Percentiles rank a stretch among this genome's conserved stretches.
Conservation (phyloP, 495 filamentous ascomycete species). For the Trichoderma orchidacearum region DNA sequence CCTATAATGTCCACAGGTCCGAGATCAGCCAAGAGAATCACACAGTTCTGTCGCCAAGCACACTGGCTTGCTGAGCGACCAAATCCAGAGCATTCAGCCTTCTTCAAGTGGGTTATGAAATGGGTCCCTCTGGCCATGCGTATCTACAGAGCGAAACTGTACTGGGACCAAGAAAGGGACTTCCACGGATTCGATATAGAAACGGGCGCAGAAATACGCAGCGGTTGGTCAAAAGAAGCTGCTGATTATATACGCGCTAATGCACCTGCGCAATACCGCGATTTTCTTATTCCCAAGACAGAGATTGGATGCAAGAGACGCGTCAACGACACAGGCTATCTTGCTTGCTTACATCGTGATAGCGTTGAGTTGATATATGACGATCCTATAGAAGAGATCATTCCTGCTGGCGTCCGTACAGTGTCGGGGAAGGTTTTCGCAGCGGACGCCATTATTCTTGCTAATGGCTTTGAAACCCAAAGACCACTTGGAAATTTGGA, state of each 20-base stretch:
- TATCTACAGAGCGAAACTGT: slow-evolving; percentile 3
- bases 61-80: slow-evolving; percentile 42
- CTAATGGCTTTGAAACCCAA: slow-evolving; percentile 33
- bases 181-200: slow-evolving; percentile 22
- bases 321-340: slow-evolving; percentile 44
- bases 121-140: slow-evolving; percentile 15
- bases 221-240: slow-evolving; percentile 23
- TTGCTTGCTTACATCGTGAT: slow-evolving; percentile 34
- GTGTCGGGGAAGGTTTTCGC: slow-evolving; percentile 23
- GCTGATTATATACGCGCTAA: slow-evolving; percentile 32
- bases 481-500: background rate
- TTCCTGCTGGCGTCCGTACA: slow-evolving; percentile 13
- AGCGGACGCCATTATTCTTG: slow-evolving; percentile 46
- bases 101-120: slow-evolving; percentile 6
- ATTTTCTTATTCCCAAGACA: slow-evolving; percentile 50
- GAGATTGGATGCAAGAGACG: slow-evolving; percentile 48
- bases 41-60: slow-evolving; percentile 48
- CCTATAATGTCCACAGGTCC: slow-evolving; percentile 19
- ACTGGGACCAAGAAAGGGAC: slow-evolving; percentile 14
- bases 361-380: slow-evolving; percentile 42
- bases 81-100: slow-evolving; percentile 9
- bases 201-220: slow-evolving; percentile 16
- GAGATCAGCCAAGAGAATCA: slow-evolving; percentile 37
- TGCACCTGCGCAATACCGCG: slow-evolving; percentile 47
- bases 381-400: slow-evolving; percentile 19